Conservation (phyloP, 2,329 filamentous ascomycete species). For the Penicillium sp. region DNA sequence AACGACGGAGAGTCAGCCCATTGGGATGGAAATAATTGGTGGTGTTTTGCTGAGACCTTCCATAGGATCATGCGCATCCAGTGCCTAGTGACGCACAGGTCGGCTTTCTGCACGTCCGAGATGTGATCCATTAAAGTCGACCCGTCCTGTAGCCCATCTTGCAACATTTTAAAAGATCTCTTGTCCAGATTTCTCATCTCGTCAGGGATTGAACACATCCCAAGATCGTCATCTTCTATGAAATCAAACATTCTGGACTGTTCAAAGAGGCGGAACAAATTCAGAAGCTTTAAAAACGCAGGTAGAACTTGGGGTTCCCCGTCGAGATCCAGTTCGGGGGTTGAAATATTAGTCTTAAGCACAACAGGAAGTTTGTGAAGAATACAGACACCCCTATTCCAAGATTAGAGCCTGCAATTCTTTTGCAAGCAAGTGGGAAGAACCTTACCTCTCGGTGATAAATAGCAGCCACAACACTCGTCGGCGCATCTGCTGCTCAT, state of each 20-base stretch:
- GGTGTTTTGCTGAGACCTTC: conserved; percentile 22
- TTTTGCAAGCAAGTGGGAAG: not conserved
- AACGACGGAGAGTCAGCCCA: not conserved
- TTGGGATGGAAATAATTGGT: conserved; percentile 20
- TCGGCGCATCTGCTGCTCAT: not conserved
- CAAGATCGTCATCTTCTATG: not conserved
- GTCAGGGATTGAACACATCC: not conserved
- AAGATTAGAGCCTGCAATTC: not conserved
- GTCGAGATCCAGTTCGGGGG: not conserved
- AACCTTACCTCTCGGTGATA: not conserved
- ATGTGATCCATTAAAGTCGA: not conserved
- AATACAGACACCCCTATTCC: not conserved
- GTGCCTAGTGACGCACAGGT: not conserved
- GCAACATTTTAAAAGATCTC: not conserved
- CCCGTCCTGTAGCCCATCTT: not conserved
- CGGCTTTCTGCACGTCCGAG: not conserved
- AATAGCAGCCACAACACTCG: not conserved
- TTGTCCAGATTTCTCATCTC: not conserved
- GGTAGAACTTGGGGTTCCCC: not conserved
- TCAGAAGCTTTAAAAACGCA: not conserved
- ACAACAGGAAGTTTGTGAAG: not conserved
- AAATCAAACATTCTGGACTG: not conserved
- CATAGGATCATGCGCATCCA: not conserved
- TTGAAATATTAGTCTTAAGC: not conserved
- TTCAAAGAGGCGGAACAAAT: not conserved